Conservation (phyloP, 2,329 filamentous ascomycete genomes). For the Ophiostoma ulmi region DNA sequence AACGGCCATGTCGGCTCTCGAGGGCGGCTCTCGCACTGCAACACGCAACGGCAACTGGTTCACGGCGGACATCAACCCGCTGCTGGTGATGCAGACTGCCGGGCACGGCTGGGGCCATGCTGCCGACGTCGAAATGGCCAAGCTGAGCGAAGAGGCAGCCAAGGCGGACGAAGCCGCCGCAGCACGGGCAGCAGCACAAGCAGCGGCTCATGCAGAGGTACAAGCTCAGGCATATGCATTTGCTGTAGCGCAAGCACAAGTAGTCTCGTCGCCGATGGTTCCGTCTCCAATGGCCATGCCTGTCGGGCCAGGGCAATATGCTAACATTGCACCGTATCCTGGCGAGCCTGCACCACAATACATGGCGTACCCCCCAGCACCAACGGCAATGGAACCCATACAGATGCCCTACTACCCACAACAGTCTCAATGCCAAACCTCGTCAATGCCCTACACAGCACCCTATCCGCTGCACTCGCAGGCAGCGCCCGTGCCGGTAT, state of each 20-base stretch:
- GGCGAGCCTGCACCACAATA: neutral
- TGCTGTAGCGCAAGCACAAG: neutral
- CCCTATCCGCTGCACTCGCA: neutral
- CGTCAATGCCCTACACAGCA: neutral
- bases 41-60: slow-evolving; percentile 68
- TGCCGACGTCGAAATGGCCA: slow-evolving; percentile 1
- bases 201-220: neutral
- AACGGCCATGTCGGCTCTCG: slow-evolving; percentile 62
- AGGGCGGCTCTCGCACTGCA: slow-evolving; percentile 58
- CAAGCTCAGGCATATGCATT: neutral
- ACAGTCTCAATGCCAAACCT: neutral
- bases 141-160: slow-evolving; percentile 17
- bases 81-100: slow-evolving; percentile 54
- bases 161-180: slow-evolving; percentile 3
- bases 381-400: neutral
- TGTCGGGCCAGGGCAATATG: neutral
- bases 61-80: slow-evolving; percentile 49
- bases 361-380: neutral
- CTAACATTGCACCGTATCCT: neutral
- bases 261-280: neutral
- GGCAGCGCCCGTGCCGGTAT: neutral
- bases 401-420: neutral
- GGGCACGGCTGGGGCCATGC: slow-evolving; percentile 32
- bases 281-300: neutral
- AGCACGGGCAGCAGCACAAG: neutral